phyloP scores from a whole-genome alignment of 306 rosid genomes.

The Acmispon strigosus region DNA sequence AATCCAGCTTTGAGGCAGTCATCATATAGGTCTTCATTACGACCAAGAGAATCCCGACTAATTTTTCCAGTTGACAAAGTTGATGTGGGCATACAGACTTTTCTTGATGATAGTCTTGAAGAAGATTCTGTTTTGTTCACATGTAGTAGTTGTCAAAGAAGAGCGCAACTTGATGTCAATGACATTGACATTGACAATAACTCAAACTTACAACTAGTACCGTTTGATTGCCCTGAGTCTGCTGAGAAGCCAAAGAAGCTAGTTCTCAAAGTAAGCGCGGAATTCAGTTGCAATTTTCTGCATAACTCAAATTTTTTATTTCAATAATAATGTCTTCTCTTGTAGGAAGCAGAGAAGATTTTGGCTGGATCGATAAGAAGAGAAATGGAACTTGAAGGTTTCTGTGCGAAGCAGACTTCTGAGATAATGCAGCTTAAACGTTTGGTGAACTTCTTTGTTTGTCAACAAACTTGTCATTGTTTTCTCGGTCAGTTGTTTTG shows the following conservation, averaged over 20 bases:
- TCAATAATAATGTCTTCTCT: not conserved
- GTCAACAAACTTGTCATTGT: not conserved
- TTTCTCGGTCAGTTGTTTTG: conserved; percentile 21
- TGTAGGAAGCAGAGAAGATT: conserved; percentile 82
- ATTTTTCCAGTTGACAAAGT: conserved; percentile 44
- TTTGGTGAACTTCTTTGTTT: conserved; percentile 51
- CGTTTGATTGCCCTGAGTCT: conserved; percentile 55
- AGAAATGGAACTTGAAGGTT: conserved; percentile 94
- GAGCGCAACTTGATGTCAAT: conserved; percentile 43
- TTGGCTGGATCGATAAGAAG: conserved; percentile 95
- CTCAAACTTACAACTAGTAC: conserved; percentile 66
- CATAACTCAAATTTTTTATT: not conserved
- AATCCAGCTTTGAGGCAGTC: conserved; percentile 72
- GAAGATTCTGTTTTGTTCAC: conserved; percentile 44
- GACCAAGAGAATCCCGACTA: conserved; percentile 55
- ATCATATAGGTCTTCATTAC: conserved; percentile 64
- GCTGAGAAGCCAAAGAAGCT: conserved; percentile 66
- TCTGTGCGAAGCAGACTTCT: conserved; percentile 72
- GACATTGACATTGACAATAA: conserved; percentile 40
- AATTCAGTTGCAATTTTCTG: conserved; percentile 21
- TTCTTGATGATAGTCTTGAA: conserved; percentile 33
- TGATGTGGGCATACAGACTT: conserved; percentile 78
- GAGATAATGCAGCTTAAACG: conserved; percentile 87
- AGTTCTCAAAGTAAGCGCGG: conserved; percentile 69
- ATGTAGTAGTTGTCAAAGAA: conserved; percentile 66